phyloP scores from a whole-genome alignment of 257 asterid genomes.

The Cinchona pubescens region DNA sequence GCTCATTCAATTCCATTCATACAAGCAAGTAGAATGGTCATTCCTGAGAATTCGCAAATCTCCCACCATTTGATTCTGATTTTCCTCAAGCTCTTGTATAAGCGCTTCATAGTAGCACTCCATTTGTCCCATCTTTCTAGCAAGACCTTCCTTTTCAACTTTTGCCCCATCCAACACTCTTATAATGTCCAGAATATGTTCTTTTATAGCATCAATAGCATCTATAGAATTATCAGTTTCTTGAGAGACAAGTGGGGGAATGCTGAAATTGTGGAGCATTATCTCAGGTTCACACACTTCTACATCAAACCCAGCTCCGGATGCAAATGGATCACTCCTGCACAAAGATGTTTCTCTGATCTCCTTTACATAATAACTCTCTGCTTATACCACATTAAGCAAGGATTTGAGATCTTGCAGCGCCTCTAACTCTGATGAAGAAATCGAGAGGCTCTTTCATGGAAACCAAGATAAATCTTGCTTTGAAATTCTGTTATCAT shows the following conservation, averaged over 20 bases:
- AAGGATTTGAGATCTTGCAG: constrained; percentile 48
- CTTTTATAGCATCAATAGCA: constrained; percentile 67
- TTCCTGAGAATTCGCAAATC: constrained; percentile 75
- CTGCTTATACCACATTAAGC: constrained; percentile 28
- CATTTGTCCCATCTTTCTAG: constrained; percentile 89
- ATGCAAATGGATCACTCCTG: constrained; percentile 32
- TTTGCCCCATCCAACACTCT: constrained; percentile 89
- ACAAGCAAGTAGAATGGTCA: constrained; percentile 78
- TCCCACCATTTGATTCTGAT: constrained; percentile 74
- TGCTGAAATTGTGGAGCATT: constrained; percentile 57
- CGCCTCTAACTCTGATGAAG: constrained; percentile 64
- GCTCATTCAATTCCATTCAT: constrained; percentile 62
- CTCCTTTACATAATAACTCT: constrained; percentile 35
- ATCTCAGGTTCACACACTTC: constrained; percentile 77
- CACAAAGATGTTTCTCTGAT: constrained; percentile 21
- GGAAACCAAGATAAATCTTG: constrained; percentile 40
- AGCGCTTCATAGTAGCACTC: constrained; percentile 93
- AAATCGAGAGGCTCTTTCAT: constrained; percentile 50
- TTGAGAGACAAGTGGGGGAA: constrained; percentile 51
- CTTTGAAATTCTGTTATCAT: constrained; percentile 62
- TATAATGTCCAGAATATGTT: constrained; percentile 70
- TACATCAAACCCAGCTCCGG: constrained; percentile 60
- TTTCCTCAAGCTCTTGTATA: constrained; percentile 87
- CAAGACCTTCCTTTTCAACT: constrained; percentile 73
- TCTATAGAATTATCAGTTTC: constrained; percentile 42